These are phyloP conservation scores for Lactarius deliciosus DNA, from an alignment of 768 basidiomycete genomes.

Conservation along the genomic window DNA sequence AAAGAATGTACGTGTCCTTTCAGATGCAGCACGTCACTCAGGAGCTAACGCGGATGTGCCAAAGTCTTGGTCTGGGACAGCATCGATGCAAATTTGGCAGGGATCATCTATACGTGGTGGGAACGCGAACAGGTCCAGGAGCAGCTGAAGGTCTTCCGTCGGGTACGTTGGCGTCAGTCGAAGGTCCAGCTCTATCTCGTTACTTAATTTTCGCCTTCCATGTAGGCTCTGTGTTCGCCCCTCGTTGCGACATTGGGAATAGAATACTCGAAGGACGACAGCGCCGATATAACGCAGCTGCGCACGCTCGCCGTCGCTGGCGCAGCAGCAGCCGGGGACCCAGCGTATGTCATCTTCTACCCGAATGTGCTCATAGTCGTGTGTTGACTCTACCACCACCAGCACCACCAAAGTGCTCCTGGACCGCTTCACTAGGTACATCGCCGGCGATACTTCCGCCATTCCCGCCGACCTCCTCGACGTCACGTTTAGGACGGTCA, in stretches of 20 bases:
- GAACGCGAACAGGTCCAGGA: slow-evolving; percentile 59
- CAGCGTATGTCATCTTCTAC: slow-evolving; percentile 35
- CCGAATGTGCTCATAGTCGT: slow-evolving; percentile 16
- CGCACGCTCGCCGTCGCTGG: slow-evolving; percentile 70
- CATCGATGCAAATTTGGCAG: slow-evolving; percentile 54
- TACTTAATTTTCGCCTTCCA: background rate
- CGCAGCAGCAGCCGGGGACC: slow-evolving; percentile 50
- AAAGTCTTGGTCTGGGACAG: slow-evolving; percentile 84
- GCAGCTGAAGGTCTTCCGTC: slow-evolving; percentile 45
- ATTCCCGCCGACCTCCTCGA: slow-evolving; percentile 80
- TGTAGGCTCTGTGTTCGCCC: slow-evolving; percentile 67
- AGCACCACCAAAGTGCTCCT: slow-evolving; percentile 76
- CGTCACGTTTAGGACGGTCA: slow-evolving; percentile 52
- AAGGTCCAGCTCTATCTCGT: background rate
- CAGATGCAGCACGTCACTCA: background rate
- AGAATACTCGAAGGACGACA: slow-evolving; percentile 65
- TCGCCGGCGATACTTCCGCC: slow-evolving; percentile 67
- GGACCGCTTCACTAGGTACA: slow-evolving; percentile 66
- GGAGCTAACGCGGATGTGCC: slow-evolving; percentile 13
- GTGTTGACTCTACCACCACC: slow-evolving; percentile 29
- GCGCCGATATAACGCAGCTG: slow-evolving; percentile 65
- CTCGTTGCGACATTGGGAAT: slow-evolving; percentile 78
- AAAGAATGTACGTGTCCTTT: slow-evolving; percentile 60
- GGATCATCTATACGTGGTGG: slow-evolving; percentile 75
- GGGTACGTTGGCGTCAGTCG: slow-evolving; percentile 42